Conservation (phyloP, 345 rosid species). For the Gossypium turneri region DNA sequence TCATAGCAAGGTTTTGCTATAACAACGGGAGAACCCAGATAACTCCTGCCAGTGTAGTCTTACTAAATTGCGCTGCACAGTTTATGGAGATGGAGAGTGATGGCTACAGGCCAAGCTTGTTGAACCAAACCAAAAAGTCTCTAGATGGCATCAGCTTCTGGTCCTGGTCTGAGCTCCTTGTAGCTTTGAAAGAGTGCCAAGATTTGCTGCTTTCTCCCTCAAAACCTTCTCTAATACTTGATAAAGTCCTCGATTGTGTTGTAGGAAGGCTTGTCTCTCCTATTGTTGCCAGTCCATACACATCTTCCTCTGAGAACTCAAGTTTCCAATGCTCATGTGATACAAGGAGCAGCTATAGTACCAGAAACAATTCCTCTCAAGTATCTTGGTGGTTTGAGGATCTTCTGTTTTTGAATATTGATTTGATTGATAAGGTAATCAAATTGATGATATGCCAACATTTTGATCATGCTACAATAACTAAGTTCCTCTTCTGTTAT, state of each 20-base stretch:
- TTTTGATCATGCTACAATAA: constrained; percentile 31
- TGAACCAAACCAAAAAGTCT: constrained; percentile 27
- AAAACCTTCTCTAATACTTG: constrained; percentile 27
- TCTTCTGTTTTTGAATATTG: constrained; percentile 34
- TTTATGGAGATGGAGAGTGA: constrained; percentile 43
- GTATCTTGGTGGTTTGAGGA: constrained; percentile 47
- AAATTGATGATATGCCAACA: constrained; percentile 31
- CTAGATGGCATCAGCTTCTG: constrained; percentile 41
- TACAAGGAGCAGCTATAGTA: constrained; percentile 30
- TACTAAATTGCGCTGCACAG: constrained; percentile 35
- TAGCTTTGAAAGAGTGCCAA: constrained; percentile 44
- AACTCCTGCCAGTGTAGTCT: constrained; percentile 33
- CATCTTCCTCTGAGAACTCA: constrained; percentile 33
- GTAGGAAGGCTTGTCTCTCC: constrained; percentile 30
- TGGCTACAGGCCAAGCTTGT: constrained; percentile 16
- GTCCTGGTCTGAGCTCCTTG: constrained; percentile 54
- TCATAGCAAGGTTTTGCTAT: constrained; percentile 47
- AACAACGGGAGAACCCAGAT: constrained; percentile 33
- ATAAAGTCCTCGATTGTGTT: constrained; percentile 33
- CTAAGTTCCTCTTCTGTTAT: constrained; percentile 40
- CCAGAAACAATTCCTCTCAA: constrained; percentile 19
- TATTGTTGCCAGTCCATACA: constrained; percentile 24
- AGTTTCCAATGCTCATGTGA: constrained; percentile 32
- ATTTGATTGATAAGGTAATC: constrained; percentile 27
- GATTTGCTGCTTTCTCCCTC: constrained; percentile 25